Conservation (phyloP, 1,284 basidiomycete genomes). For the Sporisorium graminicola region DNA sequence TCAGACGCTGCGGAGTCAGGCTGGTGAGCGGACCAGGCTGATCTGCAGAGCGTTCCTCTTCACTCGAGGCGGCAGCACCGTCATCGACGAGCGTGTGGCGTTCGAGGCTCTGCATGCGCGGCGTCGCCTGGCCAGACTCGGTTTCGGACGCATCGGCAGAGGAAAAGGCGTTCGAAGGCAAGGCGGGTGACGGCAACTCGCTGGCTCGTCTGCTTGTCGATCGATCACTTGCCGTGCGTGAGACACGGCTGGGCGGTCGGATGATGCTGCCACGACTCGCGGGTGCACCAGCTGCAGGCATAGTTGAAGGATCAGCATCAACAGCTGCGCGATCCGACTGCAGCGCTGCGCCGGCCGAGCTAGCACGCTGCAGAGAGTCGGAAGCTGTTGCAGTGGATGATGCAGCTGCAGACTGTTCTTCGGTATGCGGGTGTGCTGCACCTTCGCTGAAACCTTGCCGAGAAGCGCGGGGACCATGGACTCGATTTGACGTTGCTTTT, state of each 20-base stretch:
- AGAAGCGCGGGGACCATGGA: conserved; percentile 31
- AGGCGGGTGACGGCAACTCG: conserved; percentile 23
- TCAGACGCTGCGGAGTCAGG: conserved; percentile 40
- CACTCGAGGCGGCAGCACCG: conserved; percentile 12
- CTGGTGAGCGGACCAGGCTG: conserved; percentile 28
- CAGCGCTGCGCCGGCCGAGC: conserved; percentile 32
- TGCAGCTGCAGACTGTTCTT: background rate
- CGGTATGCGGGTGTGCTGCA: background rate
- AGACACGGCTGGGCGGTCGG: conserved; percentile 35
- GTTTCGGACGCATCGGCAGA: conserved; percentile 26
- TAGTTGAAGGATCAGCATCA: conserved; percentile 18
- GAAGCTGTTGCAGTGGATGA: background rate
- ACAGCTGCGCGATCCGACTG: conserved; percentile 17
- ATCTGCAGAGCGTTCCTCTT: conserved; percentile 20
- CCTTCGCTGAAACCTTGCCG: conserved; percentile 47
- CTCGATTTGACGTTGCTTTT: conserved; percentile 10
- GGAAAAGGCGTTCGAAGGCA: conserved; percentile 18
- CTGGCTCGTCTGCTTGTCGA: conserved; percentile 16
- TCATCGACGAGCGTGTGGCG: conserved; percentile 47
- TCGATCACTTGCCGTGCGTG: conserved; percentile 29
- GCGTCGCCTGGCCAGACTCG: conserved; percentile 35
- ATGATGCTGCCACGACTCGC: conserved; percentile 17
- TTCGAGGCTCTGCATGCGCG: conserved; percentile 30
- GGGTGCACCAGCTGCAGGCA: conserved; percentile 7
- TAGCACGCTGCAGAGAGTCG: conserved; percentile 40